Conservation (phyloP, 73 alveolate genomes). For the Paramecium bursaria region DNA sequence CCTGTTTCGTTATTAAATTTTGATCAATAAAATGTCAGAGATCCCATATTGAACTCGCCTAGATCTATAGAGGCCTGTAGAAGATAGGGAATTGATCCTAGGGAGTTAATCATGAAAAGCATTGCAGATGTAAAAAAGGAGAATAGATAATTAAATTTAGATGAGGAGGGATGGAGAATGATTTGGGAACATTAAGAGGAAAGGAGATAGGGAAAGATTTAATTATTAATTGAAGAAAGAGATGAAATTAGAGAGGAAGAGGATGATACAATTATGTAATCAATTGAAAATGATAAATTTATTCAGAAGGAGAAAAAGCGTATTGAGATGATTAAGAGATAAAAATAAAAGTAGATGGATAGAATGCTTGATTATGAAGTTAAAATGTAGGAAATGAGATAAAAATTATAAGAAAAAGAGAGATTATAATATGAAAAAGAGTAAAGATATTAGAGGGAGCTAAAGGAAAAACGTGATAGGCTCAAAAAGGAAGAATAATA, state of each 20-base stretch:
- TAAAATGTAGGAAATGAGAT: constrained; percentile 44
- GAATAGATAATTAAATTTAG: constrained; percentile 50
- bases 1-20: constrained; percentile 56
- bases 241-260: constrained; percentile 24
- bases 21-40: constrained; percentile 51
- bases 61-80: constrained; percentile 76
- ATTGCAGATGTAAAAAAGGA: constrained; percentile 62
- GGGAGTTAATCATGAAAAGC: constrained; percentile 59
- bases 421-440: background rate
- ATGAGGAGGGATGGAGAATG: constrained; percentile 57
- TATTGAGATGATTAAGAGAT: constrained; percentile 12
- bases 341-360: constrained; percentile 46
- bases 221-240: constrained; percentile 64
- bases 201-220: constrained; percentile 61
- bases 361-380: constrained; percentile 48
- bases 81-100: constrained; percentile 72
- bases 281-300: background rate
- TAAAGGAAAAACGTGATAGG: constrained; percentile 60
- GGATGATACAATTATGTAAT: constrained; percentile 14
- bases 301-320: constrained; percentile 3
- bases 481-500: constrained; percentile 11
- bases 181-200: constrained; percentile 55
- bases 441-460: background rate
- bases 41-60: constrained; percentile 70
- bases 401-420: constrained; percentile 49